Base-by-base conservation (phyloP, 345 rosid genomes). In the Linum usitatissimum region DNA sequence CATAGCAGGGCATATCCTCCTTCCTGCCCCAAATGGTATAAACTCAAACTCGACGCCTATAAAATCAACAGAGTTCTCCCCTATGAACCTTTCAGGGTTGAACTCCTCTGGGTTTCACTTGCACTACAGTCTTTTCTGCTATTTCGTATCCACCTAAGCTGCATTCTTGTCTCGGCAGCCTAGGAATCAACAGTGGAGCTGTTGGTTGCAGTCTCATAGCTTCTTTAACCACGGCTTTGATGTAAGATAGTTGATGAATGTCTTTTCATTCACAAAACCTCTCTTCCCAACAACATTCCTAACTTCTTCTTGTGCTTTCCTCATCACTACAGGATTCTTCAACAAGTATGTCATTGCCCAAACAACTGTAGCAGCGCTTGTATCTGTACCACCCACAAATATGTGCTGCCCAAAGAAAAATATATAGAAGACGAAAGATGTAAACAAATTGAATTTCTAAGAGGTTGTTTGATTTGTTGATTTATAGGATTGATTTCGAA, bases 141-240 rank as follows among this genome's bases (percentile, higher is more conserved):
- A 55, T 55, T 12, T 55, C 23, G 59, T 55, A 55, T 9, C 59
- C 59, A 14, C 59, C 59, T 28, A 55, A 8, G 30, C n/a, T 28
- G 59, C 59, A 55, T n/a, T 20, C 30, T 14, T 55, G 14, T 9
- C 6, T 19, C 5, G 59, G 19, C 14, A n/a, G 9, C 12, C 59
- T 18, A 18, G 59, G 59, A 4, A 55, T 20, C 30, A 18, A 18
- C 30, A 55, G 14, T 18, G 59, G 59, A 28, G 59, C 30, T 20
- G 59, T 3, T 1, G 59, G 59, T 20, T 55, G 59, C 59, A 17
- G 23, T 19, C 59, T 20, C 13, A 55, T 9, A 3, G 59, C 18
- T 28, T 55, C 59, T 28, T 55, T 55, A 3, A 20, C 23, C 30
- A 55, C 30, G 30, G 59, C 59, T 28, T 19, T 20, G 9, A 55